A percentile compares a stretch with the other conserved stretches of the same genome.
Conservation (phyloP, 2,329 filamentous ascomycete genomes). For the Rhinocladiella similis region DNA sequence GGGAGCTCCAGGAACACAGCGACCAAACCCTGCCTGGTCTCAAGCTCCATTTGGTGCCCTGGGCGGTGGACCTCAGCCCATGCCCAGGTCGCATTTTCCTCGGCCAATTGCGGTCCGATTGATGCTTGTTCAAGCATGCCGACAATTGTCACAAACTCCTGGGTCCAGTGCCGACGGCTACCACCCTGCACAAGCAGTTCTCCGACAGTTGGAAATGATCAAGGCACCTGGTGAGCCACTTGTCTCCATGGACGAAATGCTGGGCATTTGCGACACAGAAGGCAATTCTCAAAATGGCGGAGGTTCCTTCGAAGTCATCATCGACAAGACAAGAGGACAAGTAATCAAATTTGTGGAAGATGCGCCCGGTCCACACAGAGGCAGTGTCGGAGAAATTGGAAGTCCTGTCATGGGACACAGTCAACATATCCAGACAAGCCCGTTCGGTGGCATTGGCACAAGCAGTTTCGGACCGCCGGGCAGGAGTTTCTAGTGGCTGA, state of each 20-base stretch:
- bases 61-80: constrained; percentile 35
- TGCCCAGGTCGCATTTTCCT: constrained; percentile 55
- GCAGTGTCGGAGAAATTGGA: constrained; percentile 66
- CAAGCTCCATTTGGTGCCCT: constrained; percentile 48
- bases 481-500: constrained; percentile 27
- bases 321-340: constrained; percentile 45
- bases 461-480: constrained; percentile 25
- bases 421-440: constrained; percentile 21
- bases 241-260: constrained; percentile 66
- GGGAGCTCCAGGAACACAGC: constrained; percentile 21
- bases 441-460: constrained; percentile 19
- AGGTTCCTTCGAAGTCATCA: constrained; percentile 74
- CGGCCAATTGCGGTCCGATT: constrained; percentile 69
- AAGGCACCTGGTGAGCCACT: constrained; percentile 58
- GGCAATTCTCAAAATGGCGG: constrained; percentile 84
- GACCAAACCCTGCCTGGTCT: constrained; percentile 41
- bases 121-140: constrained; percentile 77
- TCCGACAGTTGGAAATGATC: constrained; percentile 65
- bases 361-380: constrained; percentile 43
- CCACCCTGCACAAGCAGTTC: constrained; percentile 65
- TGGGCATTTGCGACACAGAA: constrained; percentile 86
- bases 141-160: constrained; percentile 51
- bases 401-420: constrained; percentile 54
- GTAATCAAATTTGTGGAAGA: constrained; percentile 56
- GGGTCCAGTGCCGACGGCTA: constrained; percentile 59